phyloP scores from a whole-genome alignment of 306 rosid genomes.

The apple (Malus domestica) region DNA sequence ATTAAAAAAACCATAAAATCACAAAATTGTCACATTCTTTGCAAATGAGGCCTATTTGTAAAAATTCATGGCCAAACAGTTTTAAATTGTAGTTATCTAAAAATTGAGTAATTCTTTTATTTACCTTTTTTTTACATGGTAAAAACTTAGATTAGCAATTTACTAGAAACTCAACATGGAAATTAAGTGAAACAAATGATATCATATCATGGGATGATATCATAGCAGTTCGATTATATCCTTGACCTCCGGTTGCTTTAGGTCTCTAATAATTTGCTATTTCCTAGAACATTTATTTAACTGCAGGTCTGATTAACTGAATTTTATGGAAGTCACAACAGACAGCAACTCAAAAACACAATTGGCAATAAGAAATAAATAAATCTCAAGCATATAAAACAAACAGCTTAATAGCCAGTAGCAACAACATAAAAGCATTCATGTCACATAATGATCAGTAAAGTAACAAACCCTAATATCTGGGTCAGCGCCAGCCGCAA shows the following conservation, averaged over 20 bases:
- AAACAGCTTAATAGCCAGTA: background rate
- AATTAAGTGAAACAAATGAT: no score
- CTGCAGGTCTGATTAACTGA: background rate
- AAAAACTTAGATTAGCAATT: no score
- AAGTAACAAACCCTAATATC: slow-evolving; percentile 73
- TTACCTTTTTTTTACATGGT: no score
- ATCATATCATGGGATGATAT: no score
- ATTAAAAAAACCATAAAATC: background rate
- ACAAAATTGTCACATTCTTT: background rate
- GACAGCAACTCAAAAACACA: no score
- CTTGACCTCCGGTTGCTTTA: background rate
- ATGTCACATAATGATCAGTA: slow-evolving; percentile 1
- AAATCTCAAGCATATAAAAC: background rate
- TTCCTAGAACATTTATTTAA: background rate
- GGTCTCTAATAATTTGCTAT: background rate
- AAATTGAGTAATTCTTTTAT: no score
- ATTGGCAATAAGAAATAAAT: background rate
- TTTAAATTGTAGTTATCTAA: no score
- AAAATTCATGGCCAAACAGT: no score
- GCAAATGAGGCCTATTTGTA: no score
- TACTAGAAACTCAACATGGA: no score
- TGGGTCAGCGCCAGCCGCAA: slow-evolving; percentile 89
- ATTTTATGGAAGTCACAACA: background rate
- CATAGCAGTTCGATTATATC: background rate
- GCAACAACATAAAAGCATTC: background rate